phyloP scores from a whole-genome alignment of 495 filamentous ascomycete species.

The Penicillium alfredii region DNA sequence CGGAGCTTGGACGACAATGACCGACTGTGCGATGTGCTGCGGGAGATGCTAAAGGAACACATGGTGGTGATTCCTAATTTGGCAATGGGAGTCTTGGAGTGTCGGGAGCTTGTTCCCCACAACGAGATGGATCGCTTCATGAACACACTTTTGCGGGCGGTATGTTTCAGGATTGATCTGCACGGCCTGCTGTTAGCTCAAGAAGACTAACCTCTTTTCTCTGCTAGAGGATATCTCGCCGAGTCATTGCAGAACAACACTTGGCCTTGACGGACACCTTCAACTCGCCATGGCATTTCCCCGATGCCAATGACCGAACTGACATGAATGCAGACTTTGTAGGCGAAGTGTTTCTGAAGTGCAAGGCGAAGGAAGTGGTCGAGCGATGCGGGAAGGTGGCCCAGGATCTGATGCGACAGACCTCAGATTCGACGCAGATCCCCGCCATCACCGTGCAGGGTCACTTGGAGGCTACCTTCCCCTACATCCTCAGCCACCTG shows the following conservation, averaged over 20 bases:
- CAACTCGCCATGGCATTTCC: conserved; percentile 87
- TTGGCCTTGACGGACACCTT: conserved; percentile 96
- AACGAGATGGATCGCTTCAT: conserved; percentile 88
- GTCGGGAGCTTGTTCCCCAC: conserved; percentile 66
- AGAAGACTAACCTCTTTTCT: conserved; percentile 1
- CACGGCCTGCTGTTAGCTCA: no score
- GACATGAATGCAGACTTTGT: conserved; percentile 77
- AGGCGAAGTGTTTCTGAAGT: conserved; percentile 91
- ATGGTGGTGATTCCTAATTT: conserved; percentile 88
- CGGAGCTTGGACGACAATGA: conserved; percentile 88
- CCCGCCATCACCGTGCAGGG: conserved; percentile 82
- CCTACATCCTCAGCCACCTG: conserved; percentile 91
- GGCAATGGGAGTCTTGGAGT: conserved; percentile 89
- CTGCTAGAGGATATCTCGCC: conserved; percentile 76
- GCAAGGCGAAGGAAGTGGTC: conserved; percentile 85
- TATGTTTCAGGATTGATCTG: conserved; percentile 47
- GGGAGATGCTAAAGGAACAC: conserved; percentile 75
- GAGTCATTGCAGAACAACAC: conserved; percentile 97
- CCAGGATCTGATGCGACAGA: conserved; percentile 60
- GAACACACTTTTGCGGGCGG: conserved; percentile 85
- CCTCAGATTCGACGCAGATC: conserved; percentile 63
- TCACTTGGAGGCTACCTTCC: conserved; percentile 84
- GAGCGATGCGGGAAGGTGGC: conserved; percentile 71
- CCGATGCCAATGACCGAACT: conserved; percentile 60
- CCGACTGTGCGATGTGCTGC: conserved; percentile 73